Percentiles rank a stretch among this genome's conserved stretches.
Conservation (phyloP, 352 stramenopile genomes). For the Pythium insidiosum region DNA sequence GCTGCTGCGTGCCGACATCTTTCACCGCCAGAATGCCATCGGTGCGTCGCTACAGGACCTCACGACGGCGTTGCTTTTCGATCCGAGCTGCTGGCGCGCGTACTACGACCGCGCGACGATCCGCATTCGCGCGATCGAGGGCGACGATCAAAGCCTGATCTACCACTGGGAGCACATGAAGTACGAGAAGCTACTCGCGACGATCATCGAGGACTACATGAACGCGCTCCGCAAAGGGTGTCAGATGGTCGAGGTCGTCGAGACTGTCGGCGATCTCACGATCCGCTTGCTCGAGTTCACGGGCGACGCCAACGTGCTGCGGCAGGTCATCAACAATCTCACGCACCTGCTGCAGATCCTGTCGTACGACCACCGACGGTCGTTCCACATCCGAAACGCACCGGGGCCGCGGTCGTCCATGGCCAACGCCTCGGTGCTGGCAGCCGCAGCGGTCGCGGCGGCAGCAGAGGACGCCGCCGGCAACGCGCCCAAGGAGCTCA, state of each 20-base stretch:
- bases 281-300: constrained; percentile 63
- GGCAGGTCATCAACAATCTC: constrained; percentile 57
- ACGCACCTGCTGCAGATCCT: constrained; percentile 48
- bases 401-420: constrained; percentile 3
- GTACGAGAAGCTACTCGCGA: constrained; percentile 49
- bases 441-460: neutral
- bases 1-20: constrained; percentile 59
- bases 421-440: constrained; percentile 3
- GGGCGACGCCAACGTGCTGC: constrained; percentile 41
- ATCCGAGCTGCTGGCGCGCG: constrained; percentile 68
- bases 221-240: constrained; percentile 65
- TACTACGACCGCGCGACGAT: constrained; percentile 73
- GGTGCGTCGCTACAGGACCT: constrained; percentile 53
- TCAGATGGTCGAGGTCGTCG: constrained; percentile 60
- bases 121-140: constrained; percentile 54
- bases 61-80: constrained; percentile 40
- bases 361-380: constrained; percentile 23
- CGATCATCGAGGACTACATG: constrained; percentile 70
- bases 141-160: constrained; percentile 43
- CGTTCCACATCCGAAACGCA: constrained; percentile 11
- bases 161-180: constrained; percentile 67
- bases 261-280: constrained; percentile 63
- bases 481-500: constrained; percentile 2
- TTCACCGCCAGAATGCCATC: constrained; percentile 33
- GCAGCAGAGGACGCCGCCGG: neutral